phyloP scores from a whole-genome alignment of 1,284 basidiomycete species.

The Quambalaria eucalypti region DNA sequence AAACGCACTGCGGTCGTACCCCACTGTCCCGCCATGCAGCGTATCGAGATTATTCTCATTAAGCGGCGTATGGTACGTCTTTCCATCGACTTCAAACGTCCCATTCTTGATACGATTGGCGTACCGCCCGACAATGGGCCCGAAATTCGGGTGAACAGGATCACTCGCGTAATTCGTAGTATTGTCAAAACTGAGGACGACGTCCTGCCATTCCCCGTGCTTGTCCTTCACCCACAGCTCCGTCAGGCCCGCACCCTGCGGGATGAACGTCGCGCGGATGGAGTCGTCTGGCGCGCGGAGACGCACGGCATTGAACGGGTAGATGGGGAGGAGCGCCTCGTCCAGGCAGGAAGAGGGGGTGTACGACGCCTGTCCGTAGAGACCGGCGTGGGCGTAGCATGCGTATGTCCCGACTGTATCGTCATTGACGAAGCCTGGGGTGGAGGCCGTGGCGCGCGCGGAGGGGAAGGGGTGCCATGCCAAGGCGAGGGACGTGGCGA shows the following conservation, averaged over 20 bases:
- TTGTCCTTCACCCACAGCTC: conserved; percentile 41
- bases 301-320: conserved; percentile 31
- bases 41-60: conserved; percentile 26
- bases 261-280: conserved; percentile 30
- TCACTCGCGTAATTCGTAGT: conserved; percentile 38
- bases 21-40: conserved; percentile 39
- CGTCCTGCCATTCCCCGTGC: conserved; percentile 26
- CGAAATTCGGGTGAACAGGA: conserved; percentile 38
- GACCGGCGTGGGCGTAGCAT: conserved; percentile 5
- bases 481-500: too few species aligned
- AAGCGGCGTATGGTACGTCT: conserved; percentile 19
- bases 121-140: conserved; percentile 34
- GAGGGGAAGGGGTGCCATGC: too few species aligned
- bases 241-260: conserved; percentile 29
- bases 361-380: conserved; percentile 9
- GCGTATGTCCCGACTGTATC: conserved; percentile 25
- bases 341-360: conserved; percentile 12
- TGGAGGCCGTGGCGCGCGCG: too few species aligned
- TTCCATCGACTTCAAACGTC: conserved; percentile 28
- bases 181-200: conserved; percentile 38
- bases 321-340: conserved; percentile 20
- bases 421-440: conserved; percentile 35
- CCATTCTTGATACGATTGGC: conserved; percentile 43
- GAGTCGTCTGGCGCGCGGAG: conserved; percentile 32
- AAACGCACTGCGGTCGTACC: conserved; percentile 34